A percentile compares a stretch with the other conserved stretches of the same genome.
These are phyloP conservation scores for Russula griseocarnosa DNA, from an alignment of 768 basidiomycete species.

Conservation along the genomic window DNA sequence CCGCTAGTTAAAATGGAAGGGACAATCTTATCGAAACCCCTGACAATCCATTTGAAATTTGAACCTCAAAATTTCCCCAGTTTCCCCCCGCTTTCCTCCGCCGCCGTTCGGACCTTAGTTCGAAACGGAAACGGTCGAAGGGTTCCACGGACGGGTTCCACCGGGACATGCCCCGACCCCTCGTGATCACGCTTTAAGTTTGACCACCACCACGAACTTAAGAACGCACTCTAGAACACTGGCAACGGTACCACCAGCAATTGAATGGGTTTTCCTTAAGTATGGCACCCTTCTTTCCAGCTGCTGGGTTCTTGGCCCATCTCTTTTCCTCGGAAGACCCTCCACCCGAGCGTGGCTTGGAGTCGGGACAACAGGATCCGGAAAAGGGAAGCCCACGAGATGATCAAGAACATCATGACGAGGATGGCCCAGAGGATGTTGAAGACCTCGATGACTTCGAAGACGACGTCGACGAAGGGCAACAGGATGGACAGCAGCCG, in stretches of 20 bases:
- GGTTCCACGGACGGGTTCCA: too few relatives aligned
- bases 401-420: neutral
- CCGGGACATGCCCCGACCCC: too few relatives aligned
- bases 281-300: conserved; percentile 8
- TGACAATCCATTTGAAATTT: neutral
- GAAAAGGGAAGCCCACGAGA: conserved; percentile 4
- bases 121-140: too few relatives aligned
- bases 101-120: too few relatives aligned
- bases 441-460: conserved; percentile 7
- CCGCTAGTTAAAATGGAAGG: too few relatives aligned
- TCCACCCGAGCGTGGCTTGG: neutral
- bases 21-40: neutral
- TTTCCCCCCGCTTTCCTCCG: neutral
- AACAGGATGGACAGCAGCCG: neutral
- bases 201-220: neutral
- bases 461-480: neutral
- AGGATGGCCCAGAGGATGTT: neutral
- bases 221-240: neutral
- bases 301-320: neutral
- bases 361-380: neutral
- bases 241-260: neutral
- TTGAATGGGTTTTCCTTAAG: neutral
- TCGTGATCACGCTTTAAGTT: neutral
- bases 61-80: too few relatives aligned
- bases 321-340: neutral